These are phyloP conservation scores for Ceratocystis eucalypticola DNA, from an alignment of 2,329 filamentous ascomycete genomes.

Conservation along the genomic window DNA sequence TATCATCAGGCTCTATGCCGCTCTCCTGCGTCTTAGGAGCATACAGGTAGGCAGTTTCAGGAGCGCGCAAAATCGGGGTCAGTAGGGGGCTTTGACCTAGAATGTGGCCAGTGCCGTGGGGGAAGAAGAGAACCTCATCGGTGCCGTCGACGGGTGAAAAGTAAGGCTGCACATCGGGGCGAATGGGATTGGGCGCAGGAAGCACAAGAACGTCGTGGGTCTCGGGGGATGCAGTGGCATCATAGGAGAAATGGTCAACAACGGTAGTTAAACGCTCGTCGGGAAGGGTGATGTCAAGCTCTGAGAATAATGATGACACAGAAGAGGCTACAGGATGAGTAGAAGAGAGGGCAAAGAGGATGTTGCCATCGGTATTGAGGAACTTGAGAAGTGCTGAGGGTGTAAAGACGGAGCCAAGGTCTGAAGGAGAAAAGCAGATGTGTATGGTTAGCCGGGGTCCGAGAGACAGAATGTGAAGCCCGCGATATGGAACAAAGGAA, in stretches of 20 bases:
- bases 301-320: conserved; percentile 64
- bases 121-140: conserved; percentile 58
- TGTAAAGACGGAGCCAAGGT: conserved; percentile 76
- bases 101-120: conserved; percentile 64
- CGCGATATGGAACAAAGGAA: no score
- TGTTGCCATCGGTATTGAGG: conserved; percentile 80
- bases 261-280: conserved; percentile 71
- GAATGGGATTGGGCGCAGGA: conserved; percentile 50
- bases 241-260: conserved; percentile 94
- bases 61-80: conserved; percentile 68
- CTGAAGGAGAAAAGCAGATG: conserved; percentile 30
- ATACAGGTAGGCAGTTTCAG: conserved; percentile 80
- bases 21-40: conserved; percentile 75
- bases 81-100: conserved; percentile 68
- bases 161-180: conserved; percentile 59
- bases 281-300: conserved; percentile 82
- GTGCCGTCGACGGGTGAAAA: conserved; percentile 48
- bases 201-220: conserved; percentile 81
- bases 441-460: background rate
- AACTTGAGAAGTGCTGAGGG: conserved; percentile 81
- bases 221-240: conserved; percentile 60
- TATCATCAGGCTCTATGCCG: conserved; percentile 53
- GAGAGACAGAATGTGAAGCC: background rate
- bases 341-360: conserved; percentile 72
- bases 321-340: conserved; percentile 55